Conservation (phyloP, 2,329 filamentous ascomycete genomes). For the Colletotrichum orbiculare region DNA sequence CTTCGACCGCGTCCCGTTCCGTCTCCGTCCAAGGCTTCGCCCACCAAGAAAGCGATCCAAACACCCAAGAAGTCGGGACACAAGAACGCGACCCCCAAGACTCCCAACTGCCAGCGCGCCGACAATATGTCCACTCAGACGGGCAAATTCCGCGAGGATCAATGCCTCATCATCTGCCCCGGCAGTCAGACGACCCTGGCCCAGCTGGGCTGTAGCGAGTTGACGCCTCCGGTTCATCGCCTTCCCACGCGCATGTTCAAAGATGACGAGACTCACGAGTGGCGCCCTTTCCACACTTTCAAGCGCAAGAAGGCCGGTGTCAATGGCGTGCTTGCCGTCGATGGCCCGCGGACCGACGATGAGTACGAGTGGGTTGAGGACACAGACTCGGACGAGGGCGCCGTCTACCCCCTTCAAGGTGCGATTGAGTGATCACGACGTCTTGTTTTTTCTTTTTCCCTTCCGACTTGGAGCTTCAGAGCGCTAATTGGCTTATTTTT, state of each 20-base stretch:
- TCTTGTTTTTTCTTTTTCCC: not conserved
- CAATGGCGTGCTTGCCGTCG: slow-evolving; percentile 30
- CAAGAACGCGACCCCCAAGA: slow-evolving; percentile 13
- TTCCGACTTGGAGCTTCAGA: not conserved
- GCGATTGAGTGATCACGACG: slow-evolving; percentile 38
- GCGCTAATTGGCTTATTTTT: slow-evolving; percentile 34
- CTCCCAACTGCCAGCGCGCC: slow-evolving; percentile 13
- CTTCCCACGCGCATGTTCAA: slow-evolving; percentile 95
- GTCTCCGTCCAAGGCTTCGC: slow-evolving; percentile 18
- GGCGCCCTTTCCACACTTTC: slow-evolving; percentile 80
- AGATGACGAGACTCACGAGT: slow-evolving; percentile 82
- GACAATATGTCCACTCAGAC: slow-evolving; percentile 64
- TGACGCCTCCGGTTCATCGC: slow-evolving; percentile 88
- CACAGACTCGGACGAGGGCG: slow-evolving; percentile 86
- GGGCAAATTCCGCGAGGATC: slow-evolving; percentile 73
- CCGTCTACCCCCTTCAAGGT: slow-evolving; percentile 85
- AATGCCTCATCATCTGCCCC: slow-evolving; percentile 78
- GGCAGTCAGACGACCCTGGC: slow-evolving; percentile 92
- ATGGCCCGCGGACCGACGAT: slow-evolving; percentile 50
- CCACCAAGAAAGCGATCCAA: slow-evolving; percentile 18
- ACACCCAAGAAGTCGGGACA: slow-evolving; percentile 14
- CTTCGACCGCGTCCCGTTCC: slow-evolving; percentile 26
- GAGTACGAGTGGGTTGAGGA: slow-evolving; percentile 86
- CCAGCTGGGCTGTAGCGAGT: slow-evolving; percentile 88
- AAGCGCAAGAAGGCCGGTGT: slow-evolving; percentile 64